Base-by-base conservation (phyloP, 208 protist genomes). In the Trypanosomatidae sp. region DNA sequence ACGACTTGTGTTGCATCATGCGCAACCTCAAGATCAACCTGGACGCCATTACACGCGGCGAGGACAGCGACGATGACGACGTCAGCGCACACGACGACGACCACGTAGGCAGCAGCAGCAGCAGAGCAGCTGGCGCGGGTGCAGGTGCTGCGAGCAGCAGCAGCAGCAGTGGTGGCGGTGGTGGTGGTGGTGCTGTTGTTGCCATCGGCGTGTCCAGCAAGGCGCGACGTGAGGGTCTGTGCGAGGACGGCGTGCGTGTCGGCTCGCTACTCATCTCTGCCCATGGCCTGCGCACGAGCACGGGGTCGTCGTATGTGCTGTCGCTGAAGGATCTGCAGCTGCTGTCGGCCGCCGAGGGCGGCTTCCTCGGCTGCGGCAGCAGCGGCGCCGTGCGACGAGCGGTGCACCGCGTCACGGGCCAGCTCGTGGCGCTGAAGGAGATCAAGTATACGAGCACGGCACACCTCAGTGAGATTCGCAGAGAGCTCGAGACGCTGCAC, bases 401-500 rank as follows among this genome's bases (percentile, higher is more conserved):
- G 6, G 38, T 72, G 3, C 65, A 89, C 47, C 63, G 56, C 2
- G 56, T 48, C 43, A 94, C 70, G 27, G 74, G 68, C 8, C 55
- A 53, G 33, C 16, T 48, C 18, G 53, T 91, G 2, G 86, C 86
- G 1, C 50, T 94, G 8, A 94, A 94, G 57, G 81, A 91, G 49
- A 89, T 94, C 30, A 91, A 91, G 51, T 57, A 87, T 0, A 78
- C 74, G 7, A 71, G 85, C 35, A 57, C 68, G 42, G 56, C 62
- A 3, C 81, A 87, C 53, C 51, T 91, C 21, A 62, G 57, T 19
- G 81, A 94, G 37, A 89, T 94, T 47, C 56, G 73, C 15, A 60
- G 77, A 2, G 81, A 94, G 65, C 50, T 94, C 35, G 75, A 84
- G 51, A 80, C 86, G 26, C 71, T 94, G 37, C 71, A 91, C 60